phyloP scores from a whole-genome alignment of 1,284 basidiomycete species.

The Schizophyllum amplum region DNA sequence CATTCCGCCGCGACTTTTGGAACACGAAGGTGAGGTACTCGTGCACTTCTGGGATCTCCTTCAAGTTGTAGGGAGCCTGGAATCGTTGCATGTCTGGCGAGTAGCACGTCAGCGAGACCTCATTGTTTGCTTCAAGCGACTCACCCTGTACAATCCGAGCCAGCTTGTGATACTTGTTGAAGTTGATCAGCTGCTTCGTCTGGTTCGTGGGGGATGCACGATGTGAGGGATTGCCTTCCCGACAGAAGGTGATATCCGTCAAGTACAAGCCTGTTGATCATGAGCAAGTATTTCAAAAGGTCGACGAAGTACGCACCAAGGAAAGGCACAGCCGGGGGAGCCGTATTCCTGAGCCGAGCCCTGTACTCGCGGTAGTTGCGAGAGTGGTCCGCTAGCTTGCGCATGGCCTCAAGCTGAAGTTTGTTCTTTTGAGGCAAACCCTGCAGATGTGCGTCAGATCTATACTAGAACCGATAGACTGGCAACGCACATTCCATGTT shows the following conservation, averaged over 20 bases:
- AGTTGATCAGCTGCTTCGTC: constrained; percentile 84
- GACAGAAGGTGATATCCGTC: constrained; percentile 92
- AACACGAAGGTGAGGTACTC: constrained; percentile 67
- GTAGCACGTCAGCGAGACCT: not conserved
- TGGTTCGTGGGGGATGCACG: constrained; percentile 74
- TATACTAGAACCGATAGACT: not conserved
- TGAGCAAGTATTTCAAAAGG: not conserved
- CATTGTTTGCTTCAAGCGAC: constrained; percentile 7
- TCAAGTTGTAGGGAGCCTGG: constrained; percentile 79
- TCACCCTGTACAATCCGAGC: constrained; percentile 81
- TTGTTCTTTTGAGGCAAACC: constrained; percentile 83
- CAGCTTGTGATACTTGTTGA: constrained; percentile 91
- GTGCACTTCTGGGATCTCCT: constrained; percentile 80
- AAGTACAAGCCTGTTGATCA: constrained; percentile 68
- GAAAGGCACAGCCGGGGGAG: constrained; percentile 88
- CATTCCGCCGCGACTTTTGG: constrained; percentile 62
- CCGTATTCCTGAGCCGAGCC: constrained; percentile 69
- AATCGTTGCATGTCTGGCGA: constrained; percentile 83
- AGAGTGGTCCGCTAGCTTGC: constrained; percentile 82
- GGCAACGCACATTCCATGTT: constrained; percentile 78
- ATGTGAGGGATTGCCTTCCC: constrained; percentile 87
- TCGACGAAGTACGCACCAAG: constrained; percentile 50
- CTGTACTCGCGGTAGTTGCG: constrained; percentile 94
- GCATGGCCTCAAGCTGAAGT: constrained; percentile 69
- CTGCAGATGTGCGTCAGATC: constrained; percentile 29